Evolutionary conservation across 768 basidiomycete species (phyloP).

Genomic region (Boletellus ananiceps): DNA sequence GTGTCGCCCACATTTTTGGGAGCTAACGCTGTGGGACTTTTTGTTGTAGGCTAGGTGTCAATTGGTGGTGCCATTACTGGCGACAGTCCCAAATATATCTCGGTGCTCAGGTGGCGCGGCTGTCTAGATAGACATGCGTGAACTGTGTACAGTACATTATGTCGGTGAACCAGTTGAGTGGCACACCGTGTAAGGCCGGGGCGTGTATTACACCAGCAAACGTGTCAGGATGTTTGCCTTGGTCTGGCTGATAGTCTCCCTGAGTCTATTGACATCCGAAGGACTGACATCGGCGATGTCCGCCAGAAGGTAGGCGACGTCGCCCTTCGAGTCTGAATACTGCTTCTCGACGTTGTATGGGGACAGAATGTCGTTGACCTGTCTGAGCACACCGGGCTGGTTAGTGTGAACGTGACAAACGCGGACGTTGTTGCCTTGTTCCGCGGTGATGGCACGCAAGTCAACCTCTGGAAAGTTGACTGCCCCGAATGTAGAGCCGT

Average conservation of each 20-base stretch:
- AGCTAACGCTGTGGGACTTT: slow-evolving; percentile 6
- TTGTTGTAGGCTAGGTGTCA: slow-evolving; percentile 8
- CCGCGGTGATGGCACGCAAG: slow-evolving; percentile 83
- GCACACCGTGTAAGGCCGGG: slow-evolving; percentile 9
- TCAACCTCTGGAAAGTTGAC: slow-evolving; percentile 99
- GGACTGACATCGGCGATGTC: slow-evolving; percentile 91
- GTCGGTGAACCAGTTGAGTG: slow-evolving; percentile 49
- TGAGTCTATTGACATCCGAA: slow-evolving; percentile 71
- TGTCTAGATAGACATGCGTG: neutral
- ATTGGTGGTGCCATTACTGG: too few relatives aligned
- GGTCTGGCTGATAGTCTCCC: slow-evolving; percentile 72
- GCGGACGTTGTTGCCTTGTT: slow-evolving; percentile 77
- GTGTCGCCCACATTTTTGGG: neutral
- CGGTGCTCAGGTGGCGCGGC: neutral
- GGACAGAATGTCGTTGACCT: slow-evolving; percentile 90
- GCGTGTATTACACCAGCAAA: slow-evolving; percentile 55
- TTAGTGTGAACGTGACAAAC: slow-evolving; percentile 96
- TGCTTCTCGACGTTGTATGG: slow-evolving; percentile 99
- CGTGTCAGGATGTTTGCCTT: slow-evolving; percentile 88
- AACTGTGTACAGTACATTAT: slow-evolving; percentile 14
- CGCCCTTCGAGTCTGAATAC: slow-evolving; percentile 95
- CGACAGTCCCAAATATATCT: neutral
- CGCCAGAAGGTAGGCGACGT: slow-evolving; percentile 92
- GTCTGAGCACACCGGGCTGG: slow-evolving; percentile 89
- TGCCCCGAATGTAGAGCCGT: slow-evolving; percentile 84